A percentile compares a stretch with the other conserved stretches of the same genome.
These are phyloP conservation scores for Pseudocercospora macadamiae DNA, from an alignment of 2,329 filamentous ascomycete species.

Conservation along the genomic window DNA sequence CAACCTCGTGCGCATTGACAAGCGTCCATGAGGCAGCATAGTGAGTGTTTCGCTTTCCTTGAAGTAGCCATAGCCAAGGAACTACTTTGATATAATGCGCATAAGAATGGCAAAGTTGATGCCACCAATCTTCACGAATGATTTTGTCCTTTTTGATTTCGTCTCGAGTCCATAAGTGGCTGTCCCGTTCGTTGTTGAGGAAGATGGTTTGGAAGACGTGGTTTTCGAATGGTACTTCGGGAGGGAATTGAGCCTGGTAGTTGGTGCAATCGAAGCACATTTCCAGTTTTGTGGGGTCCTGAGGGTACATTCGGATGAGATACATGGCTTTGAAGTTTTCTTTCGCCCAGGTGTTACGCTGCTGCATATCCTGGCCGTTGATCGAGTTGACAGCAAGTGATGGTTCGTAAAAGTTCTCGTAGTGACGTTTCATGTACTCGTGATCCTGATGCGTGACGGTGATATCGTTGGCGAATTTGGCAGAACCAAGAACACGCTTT, in stretches of 20 bases:
- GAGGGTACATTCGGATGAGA: conserved; percentile 62
- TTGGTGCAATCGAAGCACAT: conserved; percentile 39
- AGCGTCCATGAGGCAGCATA: conserved; percentile 72
- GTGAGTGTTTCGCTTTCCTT: conserved; percentile 64
- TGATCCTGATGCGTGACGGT: conserved; percentile 70
- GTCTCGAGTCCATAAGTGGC: conserved; percentile 61
- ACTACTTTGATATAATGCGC: conserved; percentile 68
- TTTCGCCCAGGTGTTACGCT: conserved; percentile 49
- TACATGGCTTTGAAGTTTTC: conserved; percentile 67
- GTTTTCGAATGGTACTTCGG: conserved; percentile 55
- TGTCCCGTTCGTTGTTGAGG: conserved; percentile 60
- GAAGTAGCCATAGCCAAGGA: conserved; percentile 72
- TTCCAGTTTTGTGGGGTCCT: conserved; percentile 60
- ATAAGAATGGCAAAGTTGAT: conserved; percentile 66
- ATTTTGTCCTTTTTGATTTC: conserved; percentile 64
- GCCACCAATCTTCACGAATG: conserved; percentile 68
- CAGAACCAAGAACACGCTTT: conserved; percentile 68
- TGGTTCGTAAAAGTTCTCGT: conserved; percentile 63
- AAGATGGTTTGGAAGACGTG: conserved; percentile 74
- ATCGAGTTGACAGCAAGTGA: conserved; percentile 49
- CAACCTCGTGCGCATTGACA: conserved; percentile 71
- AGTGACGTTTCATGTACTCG: conserved; percentile 68
- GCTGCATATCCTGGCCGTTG: conserved; percentile 46
- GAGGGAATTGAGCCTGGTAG: conserved; percentile 51
- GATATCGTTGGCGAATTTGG: conserved; percentile 70